A percentile compares a stretch with the other conserved stretches of the same genome.
phyloP scores from a whole-genome alignment of 2,329 filamentous ascomycete species.

The Stemphylium lycopersici region DNA sequence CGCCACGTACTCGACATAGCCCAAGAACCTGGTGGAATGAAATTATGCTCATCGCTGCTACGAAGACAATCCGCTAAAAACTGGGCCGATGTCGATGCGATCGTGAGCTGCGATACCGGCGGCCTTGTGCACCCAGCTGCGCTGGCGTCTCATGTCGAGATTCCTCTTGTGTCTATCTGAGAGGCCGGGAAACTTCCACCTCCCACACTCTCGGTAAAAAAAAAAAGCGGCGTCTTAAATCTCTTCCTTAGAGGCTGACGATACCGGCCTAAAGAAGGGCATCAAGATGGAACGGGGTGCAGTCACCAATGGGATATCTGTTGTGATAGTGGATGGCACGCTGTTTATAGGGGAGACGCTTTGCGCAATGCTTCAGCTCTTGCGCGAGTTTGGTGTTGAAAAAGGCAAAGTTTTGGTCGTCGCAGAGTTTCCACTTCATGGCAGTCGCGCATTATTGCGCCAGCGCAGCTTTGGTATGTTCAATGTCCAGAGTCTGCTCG shows the following conservation, averaged over 20 bases:
- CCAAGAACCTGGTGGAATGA: slow-evolving; percentile 59
- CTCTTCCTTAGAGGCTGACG: slow-evolving; percentile 50
- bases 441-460: slow-evolving; percentile 57
- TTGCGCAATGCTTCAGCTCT: slow-evolving; percentile 58
- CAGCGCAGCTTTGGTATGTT: slow-evolving; percentile 58
- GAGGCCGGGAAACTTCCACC: slow-evolving; percentile 65
- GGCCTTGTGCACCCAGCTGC: slow-evolving; percentile 63
- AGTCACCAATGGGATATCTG: slow-evolving; percentile 49
- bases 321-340: slow-evolving; percentile 67
- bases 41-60: slow-evolving; percentile 60
- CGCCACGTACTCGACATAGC: slow-evolving; percentile 64
- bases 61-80: slow-evolving; percentile 53
- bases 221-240: slow-evolving; percentile 60
- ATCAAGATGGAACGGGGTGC: slow-evolving; percentile 60
- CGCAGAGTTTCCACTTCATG: slow-evolving; percentile 64
- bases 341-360: slow-evolving; percentile 63
- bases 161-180: slow-evolving; percentile 60
- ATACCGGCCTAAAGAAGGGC: slow-evolving; percentile 33
- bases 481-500: slow-evolving; percentile 60
- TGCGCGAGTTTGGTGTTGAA: slow-evolving; percentile 52
- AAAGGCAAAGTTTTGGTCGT: slow-evolving; percentile 60
- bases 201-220: slow-evolving; percentile 56
- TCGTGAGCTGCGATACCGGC: slow-evolving; percentile 64
- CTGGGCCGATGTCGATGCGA: slow-evolving; percentile 55
- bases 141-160: slow-evolving; percentile 51